phyloP scores from a whole-genome alignment of 2,329 filamentous ascomycete genomes.

The Trichophyton benhamiae region DNA sequence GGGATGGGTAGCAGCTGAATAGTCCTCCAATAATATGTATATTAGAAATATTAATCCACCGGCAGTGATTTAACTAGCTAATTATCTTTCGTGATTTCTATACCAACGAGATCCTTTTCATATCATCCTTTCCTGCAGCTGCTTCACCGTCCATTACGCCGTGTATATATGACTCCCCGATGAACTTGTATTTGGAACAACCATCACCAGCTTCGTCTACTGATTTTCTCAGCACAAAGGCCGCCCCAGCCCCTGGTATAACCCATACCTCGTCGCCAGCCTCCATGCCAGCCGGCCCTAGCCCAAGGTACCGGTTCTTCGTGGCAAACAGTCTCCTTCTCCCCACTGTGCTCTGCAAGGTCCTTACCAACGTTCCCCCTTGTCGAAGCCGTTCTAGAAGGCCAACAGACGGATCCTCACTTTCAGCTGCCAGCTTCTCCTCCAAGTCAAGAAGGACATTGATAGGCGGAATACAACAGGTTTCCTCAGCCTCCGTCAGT shows the following conservation, averaged over 20 bases:
- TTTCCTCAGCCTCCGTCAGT: not conserved
- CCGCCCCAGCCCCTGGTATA: conserved; percentile 10
- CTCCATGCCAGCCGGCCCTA: conserved; percentile 6
- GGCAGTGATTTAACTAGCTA: too few relatives aligned
- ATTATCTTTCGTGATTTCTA: not conserved
- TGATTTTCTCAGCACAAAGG: conserved; percentile 8
- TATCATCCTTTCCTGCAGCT: conserved; percentile 1
- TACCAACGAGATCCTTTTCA: not conserved
- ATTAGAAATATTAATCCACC: too few relatives aligned
- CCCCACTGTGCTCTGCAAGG: conserved; percentile 6
- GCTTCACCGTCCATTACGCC: conserved; percentile 13
- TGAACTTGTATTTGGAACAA: conserved; percentile 4
- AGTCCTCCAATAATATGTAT: too few relatives aligned
- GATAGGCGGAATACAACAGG: not conserved
- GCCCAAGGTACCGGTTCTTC: conserved; percentile 9
- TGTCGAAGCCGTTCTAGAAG: not conserved
- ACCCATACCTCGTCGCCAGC: conserved; percentile 11
- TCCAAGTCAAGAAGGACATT: not conserved
- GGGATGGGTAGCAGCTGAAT: too few relatives aligned
- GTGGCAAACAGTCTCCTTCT: conserved; percentile 11
- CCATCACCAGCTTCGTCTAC: not conserved
- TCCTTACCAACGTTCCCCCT: conserved; percentile 1
- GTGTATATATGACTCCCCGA: conserved; percentile 15
- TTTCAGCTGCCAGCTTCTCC: not conserved
- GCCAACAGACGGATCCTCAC: not conserved